Conservation (phyloP, 192 early-diverging fungal genomes). For the Mortierella hygrophila region DNA sequence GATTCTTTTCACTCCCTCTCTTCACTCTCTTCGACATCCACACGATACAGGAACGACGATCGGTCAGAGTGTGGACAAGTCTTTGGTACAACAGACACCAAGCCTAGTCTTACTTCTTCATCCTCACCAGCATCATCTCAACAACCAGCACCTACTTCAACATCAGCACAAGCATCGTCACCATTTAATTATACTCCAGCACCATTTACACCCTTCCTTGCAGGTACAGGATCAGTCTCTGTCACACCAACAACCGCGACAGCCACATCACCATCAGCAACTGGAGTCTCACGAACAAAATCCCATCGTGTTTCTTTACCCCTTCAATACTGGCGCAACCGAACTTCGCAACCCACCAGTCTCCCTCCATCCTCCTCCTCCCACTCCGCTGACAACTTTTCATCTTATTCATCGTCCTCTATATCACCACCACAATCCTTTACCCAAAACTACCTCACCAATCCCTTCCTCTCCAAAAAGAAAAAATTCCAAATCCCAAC, state of each 20-base stretch:
- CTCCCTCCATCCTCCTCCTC: not conserved
- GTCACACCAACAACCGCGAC: not conserved
- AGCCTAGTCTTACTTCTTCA: not conserved
- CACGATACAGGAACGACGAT: conserved; percentile 5
- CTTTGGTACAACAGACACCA: not conserved
- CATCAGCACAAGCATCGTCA: not conserved
- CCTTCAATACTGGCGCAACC: conserved; percentile 35
- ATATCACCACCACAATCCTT: conserved; percentile 3
- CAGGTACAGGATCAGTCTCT: not conserved
- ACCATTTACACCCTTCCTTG: not conserved
- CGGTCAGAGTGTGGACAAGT: not conserved
- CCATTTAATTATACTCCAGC: not conserved
- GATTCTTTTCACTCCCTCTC: conserved; percentile 28
- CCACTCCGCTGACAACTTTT: not conserved
- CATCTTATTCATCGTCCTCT: not conserved
- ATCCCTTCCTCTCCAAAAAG: conserved; percentile 29
- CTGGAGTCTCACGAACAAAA: conserved; percentile 7
- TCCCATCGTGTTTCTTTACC: conserved; percentile 16
- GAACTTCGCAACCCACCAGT: not conserved
- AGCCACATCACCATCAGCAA: not conserved
- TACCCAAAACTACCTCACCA: conserved; percentile 20
- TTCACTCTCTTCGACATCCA: conserved; percentile 18
- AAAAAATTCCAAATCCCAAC: conserved; percentile 35
- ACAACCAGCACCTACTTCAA: not conserved
- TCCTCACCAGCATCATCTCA: not conserved